phyloP scores from a whole-genome alignment of 495 filamentous ascomycete species.

The Aspergillus conjunctus region DNA sequence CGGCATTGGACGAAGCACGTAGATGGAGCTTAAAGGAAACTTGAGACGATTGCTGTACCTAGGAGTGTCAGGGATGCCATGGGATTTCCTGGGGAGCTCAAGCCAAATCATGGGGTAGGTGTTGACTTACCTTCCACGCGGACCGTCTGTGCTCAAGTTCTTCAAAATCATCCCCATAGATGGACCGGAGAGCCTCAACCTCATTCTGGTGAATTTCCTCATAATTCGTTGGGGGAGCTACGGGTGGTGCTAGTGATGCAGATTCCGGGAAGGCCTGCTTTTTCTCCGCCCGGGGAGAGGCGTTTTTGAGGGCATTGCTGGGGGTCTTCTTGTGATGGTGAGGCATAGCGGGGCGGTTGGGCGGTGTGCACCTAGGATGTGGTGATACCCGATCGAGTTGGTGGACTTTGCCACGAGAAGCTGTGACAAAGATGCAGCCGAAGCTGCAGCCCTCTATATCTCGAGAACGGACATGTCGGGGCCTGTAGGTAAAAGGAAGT shows the following conservation, averaged over 20 bases:
- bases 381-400: slow-evolving; percentile 27
- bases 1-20: slow-evolving; percentile 68
- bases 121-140: slow-evolving; percentile 79
- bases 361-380: slow-evolving; percentile 25
- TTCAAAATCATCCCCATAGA: slow-evolving; percentile 89
- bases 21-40: slow-evolving; percentile 78
- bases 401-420: slow-evolving; percentile 31
- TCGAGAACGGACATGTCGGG: slow-evolving; percentile 30
- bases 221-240: slow-evolving; percentile 63
- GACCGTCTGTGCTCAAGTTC: slow-evolving; percentile 69
- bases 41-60: slow-evolving; percentile 67
- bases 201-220: slow-evolving; percentile 84
- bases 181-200: slow-evolving; percentile 81
- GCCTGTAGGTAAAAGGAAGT: slow-evolving; percentile 12
- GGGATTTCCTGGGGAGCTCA: background rate
- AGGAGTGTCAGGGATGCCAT: background rate
- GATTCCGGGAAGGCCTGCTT: slow-evolving; percentile 37
- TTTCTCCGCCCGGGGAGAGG: slow-evolving; percentile 37
- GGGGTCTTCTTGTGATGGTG: slow-evolving; percentile 51
- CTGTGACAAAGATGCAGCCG: slow-evolving; percentile 45
- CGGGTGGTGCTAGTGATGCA: slow-evolving; percentile 32
- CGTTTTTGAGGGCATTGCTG: slow-evolving; percentile 34
- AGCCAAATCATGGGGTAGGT: background rate
- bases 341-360: slow-evolving; percentile 53
- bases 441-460: slow-evolving; percentile 45